Evolutionary conservation across 495 filamentous ascomycete genomes (phyloP).

Genomic region (Hamigera avellanea): DNA sequence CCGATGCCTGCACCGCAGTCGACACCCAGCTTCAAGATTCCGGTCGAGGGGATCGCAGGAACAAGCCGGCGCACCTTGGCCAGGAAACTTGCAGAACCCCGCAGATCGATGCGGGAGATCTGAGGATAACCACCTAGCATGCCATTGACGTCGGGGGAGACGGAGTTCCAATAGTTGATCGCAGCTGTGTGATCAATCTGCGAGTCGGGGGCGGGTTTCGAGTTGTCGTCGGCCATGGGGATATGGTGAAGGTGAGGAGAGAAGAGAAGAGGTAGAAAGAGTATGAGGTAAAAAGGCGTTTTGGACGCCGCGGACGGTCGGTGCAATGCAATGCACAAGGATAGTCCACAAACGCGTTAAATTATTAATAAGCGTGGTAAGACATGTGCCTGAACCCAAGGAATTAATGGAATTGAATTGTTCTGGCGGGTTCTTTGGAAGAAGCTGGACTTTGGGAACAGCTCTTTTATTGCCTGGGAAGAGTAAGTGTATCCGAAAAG

Average conservation of each 20-base stretch:
- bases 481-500: conserved; percentile 25
- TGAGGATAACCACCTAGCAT: conserved; percentile 79
- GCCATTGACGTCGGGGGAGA: conserved; percentile 53
- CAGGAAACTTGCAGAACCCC: conserved; percentile 65
- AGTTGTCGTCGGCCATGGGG: background rate
- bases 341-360: too few species aligned
- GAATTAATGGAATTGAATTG: too few species aligned
- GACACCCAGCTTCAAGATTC: conserved; percentile 29
- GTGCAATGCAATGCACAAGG: too few species aligned
- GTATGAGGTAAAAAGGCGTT: too few species aligned
- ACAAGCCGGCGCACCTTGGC: conserved; percentile 52
- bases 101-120: conserved; percentile 64
- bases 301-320: too few species aligned
- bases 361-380: too few species aligned
- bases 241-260: background rate
- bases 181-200: conserved; percentile 3
- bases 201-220: background rate
- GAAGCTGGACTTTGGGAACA: too few species aligned
- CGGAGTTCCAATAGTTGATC: conserved; percentile 52
- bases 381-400: too few species aligned
- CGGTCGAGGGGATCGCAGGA: conserved; percentile 8
- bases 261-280: too few species aligned
- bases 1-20: conserved; percentile 57
- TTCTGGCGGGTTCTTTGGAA: too few species aligned
- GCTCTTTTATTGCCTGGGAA: conserved; percentile 6